Conservation (phyloP, 164 flowering plant species). For the Sextonia rubra region DNA sequence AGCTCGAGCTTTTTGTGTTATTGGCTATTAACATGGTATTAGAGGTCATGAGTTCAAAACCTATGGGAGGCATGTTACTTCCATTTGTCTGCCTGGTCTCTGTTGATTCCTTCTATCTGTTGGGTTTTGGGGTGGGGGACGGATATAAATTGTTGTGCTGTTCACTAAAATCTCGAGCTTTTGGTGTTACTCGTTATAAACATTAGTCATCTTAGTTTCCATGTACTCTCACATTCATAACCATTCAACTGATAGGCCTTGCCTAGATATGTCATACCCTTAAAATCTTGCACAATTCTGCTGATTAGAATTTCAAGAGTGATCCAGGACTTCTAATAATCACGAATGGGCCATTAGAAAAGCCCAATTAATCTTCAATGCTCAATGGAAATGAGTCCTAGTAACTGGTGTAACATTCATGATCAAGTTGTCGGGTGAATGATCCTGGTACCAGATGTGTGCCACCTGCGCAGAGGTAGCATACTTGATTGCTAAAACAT, state of each 20-base stretch:
- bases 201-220: neutral
- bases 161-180: too few species aligned
- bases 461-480: neutral
- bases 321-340: neutral
- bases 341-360: too few species aligned
- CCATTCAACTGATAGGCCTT: neutral
- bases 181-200: too few species aligned
- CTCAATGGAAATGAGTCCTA: neutral
- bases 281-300: neutral
- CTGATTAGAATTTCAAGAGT: neutral
- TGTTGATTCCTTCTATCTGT: too few species aligned
- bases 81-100: too few species aligned
- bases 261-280: neutral
- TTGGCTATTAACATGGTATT: too few species aligned
- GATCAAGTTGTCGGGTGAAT: neutral
- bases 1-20: too few species aligned
- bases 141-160: too few species aligned
- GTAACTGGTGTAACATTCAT: too few species aligned
- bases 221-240: neutral
- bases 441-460: neutral
- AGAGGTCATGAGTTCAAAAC: too few species aligned
- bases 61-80: too few species aligned
- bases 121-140: too few species aligned
- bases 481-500: neutral
- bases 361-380: neutral